Percentiles rank a stretch among this genome's conserved stretches.
phyloP scores from a whole-genome alignment of 2,329 filamentous ascomycete genomes.

The Fusarium humuli region DNA sequence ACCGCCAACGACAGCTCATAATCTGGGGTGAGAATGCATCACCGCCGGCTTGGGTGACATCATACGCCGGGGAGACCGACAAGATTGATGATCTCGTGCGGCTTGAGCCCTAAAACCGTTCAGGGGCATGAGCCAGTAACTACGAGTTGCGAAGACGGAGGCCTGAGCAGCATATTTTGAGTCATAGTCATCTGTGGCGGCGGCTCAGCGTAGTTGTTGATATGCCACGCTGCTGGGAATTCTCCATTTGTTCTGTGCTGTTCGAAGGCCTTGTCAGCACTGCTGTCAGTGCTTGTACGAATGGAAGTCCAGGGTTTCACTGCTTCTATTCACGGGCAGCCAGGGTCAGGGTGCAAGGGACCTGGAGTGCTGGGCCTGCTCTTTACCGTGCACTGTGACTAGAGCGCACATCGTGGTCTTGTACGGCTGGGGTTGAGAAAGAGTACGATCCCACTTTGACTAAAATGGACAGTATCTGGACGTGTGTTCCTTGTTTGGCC shows the following conservation, averaged over 20 bases:
- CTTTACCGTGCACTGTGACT: slow-evolving; percentile 10
- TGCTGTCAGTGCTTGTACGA: slow-evolving; percentile 21
- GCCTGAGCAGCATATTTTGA: slow-evolving; percentile 12
- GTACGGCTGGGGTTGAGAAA: slow-evolving; percentile 37
- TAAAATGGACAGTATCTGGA: slow-evolving; percentile 19
- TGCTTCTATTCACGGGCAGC: slow-evolving; percentile 8
- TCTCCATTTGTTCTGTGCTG: slow-evolving; percentile 33
- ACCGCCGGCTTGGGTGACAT: slow-evolving; percentile 39
- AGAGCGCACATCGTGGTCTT: slow-evolving; percentile 35
- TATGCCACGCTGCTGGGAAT: slow-evolving; percentile 33
- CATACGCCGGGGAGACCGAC: slow-evolving; percentile 35
- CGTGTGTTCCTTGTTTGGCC: slow-evolving; percentile 20
- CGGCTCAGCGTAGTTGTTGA: slow-evolving; percentile 33
- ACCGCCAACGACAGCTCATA: slow-evolving; percentile 27
- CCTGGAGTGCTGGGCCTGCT: slow-evolving; percentile 15
- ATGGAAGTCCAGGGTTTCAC: slow-evolving; percentile 27
- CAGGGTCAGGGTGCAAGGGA: slow-evolving; percentile 25
- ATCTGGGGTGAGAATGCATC: slow-evolving; percentile 24
- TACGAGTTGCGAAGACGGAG: slow-evolving; percentile 29
- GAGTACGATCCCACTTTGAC: slow-evolving; percentile 34
- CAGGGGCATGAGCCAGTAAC: slow-evolving; percentile 30
- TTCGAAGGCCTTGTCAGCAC: slow-evolving; percentile 23
- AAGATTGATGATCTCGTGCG: slow-evolving; percentile 11
- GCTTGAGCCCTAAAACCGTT: slow-evolving; percentile 36
- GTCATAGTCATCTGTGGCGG: slow-evolving; percentile 38